These are phyloP conservation scores for Albizia julibrissin DNA, from an alignment of 306 rosid genomes.

Conservation along the genomic window DNA sequence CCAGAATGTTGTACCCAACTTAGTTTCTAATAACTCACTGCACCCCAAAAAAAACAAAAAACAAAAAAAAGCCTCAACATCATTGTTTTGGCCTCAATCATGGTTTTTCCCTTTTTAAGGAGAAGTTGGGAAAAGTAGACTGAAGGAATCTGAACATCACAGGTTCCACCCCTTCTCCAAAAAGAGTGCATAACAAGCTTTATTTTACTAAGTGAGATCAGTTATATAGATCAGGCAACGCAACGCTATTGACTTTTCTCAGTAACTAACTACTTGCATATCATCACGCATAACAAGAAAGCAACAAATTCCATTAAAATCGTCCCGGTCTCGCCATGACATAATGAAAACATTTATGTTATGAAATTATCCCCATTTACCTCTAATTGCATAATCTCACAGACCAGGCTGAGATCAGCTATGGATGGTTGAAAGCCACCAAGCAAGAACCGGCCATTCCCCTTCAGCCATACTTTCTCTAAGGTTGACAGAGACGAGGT, in stretches of 20 bases:
- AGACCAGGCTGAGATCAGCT: slow-evolving; percentile 79
- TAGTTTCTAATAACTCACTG: slow-evolving; percentile 21
- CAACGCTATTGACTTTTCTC: not conserved
- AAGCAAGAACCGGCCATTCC: slow-evolving; percentile 61
- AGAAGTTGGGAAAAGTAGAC: not conserved
- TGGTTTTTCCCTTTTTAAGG: not conserved
- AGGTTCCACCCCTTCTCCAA: not conserved
- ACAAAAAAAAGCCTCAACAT: not conserved
- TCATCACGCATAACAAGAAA: not conserved
- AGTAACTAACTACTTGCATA: not conserved
- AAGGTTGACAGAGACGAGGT: slow-evolving; percentile 63
- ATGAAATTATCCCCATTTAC: slow-evolving; percentile 48
- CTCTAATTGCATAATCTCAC: slow-evolving; percentile 86
- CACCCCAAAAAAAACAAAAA: not conserved
- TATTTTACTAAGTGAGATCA: not conserved
- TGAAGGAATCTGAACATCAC: not conserved
- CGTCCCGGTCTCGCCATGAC: not conserved
- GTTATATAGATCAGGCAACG: not conserved
- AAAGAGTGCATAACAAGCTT: not conserved
- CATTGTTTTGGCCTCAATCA: not conserved
- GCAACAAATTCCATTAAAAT: not conserved
- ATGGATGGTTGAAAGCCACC: slow-evolving; percentile 76
- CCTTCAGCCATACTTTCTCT: slow-evolving; percentile 82
- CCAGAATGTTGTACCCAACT: slow-evolving; percentile 16
- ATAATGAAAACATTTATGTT: slow-evolving; percentile 17